phyloP scores from a whole-genome alignment of 495 filamentous ascomycete genomes.

The Saxispiralis lemnorum region DNA sequence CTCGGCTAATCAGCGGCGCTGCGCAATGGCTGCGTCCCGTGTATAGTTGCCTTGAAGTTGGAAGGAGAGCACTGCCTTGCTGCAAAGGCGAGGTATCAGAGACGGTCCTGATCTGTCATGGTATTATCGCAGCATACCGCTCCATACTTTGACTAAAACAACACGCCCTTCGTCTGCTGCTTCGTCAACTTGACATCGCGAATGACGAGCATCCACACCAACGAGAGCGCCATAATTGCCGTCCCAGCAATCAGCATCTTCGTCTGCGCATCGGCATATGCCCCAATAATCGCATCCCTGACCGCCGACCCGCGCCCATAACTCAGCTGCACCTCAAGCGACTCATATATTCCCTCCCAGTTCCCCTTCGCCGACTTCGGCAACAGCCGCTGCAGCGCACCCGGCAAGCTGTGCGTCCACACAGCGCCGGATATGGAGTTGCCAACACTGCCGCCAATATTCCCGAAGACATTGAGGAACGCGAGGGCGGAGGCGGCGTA shows the following conservation, averaged over 20 bases:
- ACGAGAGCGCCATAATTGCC: background rate
- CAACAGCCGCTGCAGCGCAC: slow-evolving; percentile 34
- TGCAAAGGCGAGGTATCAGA: no score
- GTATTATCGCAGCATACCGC: no score
- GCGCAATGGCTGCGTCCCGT: no score
- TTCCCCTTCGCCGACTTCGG: slow-evolving; percentile 28
- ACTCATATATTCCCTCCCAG: slow-evolving; percentile 33
- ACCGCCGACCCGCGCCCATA: slow-evolving; percentile 34
- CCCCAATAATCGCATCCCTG: slow-evolving; percentile 34
- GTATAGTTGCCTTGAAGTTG: no score
- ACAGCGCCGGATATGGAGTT: slow-evolving; percentile 42
- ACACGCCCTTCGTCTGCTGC: background rate
- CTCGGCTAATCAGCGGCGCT: no score
- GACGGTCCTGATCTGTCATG: no score
- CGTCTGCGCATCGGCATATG: slow-evolving; percentile 39
- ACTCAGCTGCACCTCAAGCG: slow-evolving; percentile 31
- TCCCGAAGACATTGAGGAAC: slow-evolving; percentile 38
- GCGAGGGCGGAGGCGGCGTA: slow-evolving; percentile 47
- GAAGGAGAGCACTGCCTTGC: no score
- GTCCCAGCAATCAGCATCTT: slow-evolving; percentile 1
- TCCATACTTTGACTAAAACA: background rate
- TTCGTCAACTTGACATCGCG: background rate
- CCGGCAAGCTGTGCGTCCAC: slow-evolving; percentile 42
- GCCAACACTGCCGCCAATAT: slow-evolving; percentile 47
- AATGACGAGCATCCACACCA: background rate